Conservation (phyloP, 2,329 filamentous ascomycete species). For the Monosporascus cannonballus region DNA sequence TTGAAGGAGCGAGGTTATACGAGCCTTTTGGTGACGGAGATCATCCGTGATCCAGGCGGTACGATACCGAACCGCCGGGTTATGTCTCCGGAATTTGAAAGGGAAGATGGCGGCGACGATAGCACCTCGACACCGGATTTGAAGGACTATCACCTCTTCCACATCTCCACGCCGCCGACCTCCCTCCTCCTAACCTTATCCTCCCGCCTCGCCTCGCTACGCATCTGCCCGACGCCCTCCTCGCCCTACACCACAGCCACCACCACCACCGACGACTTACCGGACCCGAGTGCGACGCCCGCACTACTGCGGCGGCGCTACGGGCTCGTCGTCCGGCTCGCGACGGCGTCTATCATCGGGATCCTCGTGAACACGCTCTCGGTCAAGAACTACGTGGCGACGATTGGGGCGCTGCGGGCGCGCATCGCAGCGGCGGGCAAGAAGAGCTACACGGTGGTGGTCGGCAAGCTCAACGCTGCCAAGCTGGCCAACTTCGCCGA, state of each 20-base stretch:
- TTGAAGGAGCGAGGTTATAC: constrained; percentile 62
- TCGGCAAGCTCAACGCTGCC: constrained; percentile 91
- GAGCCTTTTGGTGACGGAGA: constrained; percentile 60
- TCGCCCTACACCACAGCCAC: constrained; percentile 40
- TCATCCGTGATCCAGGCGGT: constrained; percentile 73
- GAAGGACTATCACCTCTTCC: constrained; percentile 69
- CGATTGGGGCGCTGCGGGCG: constrained; percentile 65
- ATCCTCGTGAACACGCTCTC: constrained; percentile 95
- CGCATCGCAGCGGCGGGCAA: constrained; percentile 77
- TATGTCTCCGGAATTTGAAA: constrained; percentile 10
- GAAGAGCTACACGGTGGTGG: constrained; percentile 93
- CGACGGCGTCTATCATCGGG: constrained; percentile 78
- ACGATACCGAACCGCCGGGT: constrained; percentile 78
- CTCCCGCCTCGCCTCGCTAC: constrained; percentile 70
- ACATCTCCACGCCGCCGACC: constrained; percentile 74
- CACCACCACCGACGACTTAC: constrained; percentile 36
- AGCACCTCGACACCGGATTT: constrained; percentile 37
- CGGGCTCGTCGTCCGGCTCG: constrained; percentile 73
- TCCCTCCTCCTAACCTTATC: constrained; percentile 83
- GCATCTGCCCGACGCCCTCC: constrained; percentile 62
- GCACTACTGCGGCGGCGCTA: constrained; percentile 75
- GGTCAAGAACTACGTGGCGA: constrained; percentile 81
- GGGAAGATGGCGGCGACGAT: constrained; percentile 29
- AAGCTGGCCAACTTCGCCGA: constrained; percentile 97
- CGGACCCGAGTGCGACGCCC: constrained; percentile 35